Percentiles rank a stretch among this genome's conserved stretches.
These are phyloP conservation scores for Roridomyces roridus DNA, from an alignment of 768 basidiomycete genomes.

Conservation along the genomic window DNA sequence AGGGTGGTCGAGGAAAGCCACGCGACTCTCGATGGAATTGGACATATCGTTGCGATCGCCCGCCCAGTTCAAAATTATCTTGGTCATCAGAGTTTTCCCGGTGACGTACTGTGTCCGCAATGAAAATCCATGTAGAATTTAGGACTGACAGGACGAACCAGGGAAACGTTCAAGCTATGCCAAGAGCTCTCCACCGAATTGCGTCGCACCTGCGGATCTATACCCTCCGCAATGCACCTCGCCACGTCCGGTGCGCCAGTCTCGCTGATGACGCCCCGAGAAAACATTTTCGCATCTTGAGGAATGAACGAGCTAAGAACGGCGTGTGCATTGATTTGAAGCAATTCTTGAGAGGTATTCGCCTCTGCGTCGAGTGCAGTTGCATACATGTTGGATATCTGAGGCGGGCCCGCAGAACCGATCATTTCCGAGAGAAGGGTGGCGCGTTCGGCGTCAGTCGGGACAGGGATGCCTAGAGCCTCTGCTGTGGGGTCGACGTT, in stretches of 20 bases:
- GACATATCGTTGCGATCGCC: conserved; percentile 23
- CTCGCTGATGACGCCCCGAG: conserved; percentile 1
- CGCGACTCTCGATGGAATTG: too few species aligned
- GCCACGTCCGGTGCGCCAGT: conserved; percentile 11
- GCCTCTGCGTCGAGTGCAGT: too few species aligned
- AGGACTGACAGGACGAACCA: conserved; percentile 16
- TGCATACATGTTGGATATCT: too few species aligned
- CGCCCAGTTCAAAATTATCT: conserved; percentile 5
- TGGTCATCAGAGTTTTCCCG: conserved; percentile 13
- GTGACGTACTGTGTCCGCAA: conserved; percentile 6
- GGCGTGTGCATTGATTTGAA: too few species aligned
- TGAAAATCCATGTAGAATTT: neutral
- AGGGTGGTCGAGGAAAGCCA: conserved; percentile 19
- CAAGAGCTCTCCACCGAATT: conserved; percentile 13
- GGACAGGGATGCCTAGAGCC: conserved; percentile 3
- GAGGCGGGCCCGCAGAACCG: too few species aligned
- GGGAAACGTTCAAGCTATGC: too few species aligned
- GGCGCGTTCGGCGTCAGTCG: conserved; percentile 3
- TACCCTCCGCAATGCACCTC: conserved; percentile 11
- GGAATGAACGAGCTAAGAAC: too few species aligned
- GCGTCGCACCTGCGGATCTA: conserved; percentile 15
- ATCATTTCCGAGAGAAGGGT: neutral
- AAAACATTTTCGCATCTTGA: conserved; percentile 10
- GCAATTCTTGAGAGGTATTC: too few species aligned
- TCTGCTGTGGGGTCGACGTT: conserved; percentile 2